These are phyloP conservation scores for Trichoderma hamatum DNA, from an alignment of 2,329 filamentous ascomycete species.

Conservation along the genomic window DNA sequence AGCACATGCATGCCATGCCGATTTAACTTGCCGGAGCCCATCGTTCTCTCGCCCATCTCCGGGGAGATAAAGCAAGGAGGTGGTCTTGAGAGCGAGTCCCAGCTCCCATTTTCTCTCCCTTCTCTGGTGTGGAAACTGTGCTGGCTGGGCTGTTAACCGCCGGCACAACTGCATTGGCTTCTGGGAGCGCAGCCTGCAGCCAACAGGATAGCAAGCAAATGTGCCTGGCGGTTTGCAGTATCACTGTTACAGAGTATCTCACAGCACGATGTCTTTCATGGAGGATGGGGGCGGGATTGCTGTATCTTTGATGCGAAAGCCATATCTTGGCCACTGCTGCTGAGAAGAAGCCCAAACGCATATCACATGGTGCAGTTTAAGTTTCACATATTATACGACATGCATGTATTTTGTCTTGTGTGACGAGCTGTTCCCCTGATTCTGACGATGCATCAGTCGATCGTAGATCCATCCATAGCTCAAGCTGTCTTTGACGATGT, in stretches of 20 bases:
- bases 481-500: neutral
- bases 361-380: neutral
- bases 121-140: neutral
- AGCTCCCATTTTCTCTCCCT: neutral
- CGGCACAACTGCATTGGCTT: slow-evolving; percentile 36
- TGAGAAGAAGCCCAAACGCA: neutral
- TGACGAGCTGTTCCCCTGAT: neutral
- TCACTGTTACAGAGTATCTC: neutral
- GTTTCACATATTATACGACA: neutral
- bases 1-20: neutral
- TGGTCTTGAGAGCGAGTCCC: neutral
- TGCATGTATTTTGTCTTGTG: neutral
- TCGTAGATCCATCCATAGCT: neutral
- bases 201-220: slow-evolving; percentile 27
- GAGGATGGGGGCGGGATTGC: neutral
- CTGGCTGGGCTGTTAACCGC: slow-evolving; percentile 32
- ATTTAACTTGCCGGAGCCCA: neutral
- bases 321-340: neutral
- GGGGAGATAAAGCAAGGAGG: neutral
- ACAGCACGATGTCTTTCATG: neutral
- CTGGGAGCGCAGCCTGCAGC: slow-evolving; percentile 38
- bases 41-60: neutral
- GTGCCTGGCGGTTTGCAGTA: neutral
- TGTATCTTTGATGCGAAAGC: neutral
- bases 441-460: neutral